A percentile compares a stretch with the other conserved stretches of the same genome.
Evolutionary conservation across 768 basidiomycete species (phyloP).

Genomic region (Boletus insuetus): DNA sequence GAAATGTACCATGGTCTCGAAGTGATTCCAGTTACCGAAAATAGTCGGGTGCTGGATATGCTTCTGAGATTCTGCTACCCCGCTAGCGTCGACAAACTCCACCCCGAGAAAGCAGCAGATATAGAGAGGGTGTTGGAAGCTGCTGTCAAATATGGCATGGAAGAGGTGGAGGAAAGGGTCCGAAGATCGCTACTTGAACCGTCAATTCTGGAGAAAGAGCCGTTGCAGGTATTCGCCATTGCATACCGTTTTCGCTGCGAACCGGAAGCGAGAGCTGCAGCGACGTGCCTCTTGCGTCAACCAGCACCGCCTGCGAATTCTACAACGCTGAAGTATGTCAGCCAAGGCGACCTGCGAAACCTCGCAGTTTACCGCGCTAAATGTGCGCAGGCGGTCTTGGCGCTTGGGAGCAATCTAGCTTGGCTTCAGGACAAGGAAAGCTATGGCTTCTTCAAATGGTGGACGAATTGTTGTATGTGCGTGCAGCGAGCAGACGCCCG

Average conservation of each 20-base stretch:
- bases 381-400: slow-evolving; percentile 18
- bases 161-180: slow-evolving; percentile 23
- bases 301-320: slow-evolving; percentile 3
- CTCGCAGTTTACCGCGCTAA: slow-evolving; percentile 20
- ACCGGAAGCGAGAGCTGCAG: slow-evolving; percentile 31
- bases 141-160: slow-evolving; percentile 32
- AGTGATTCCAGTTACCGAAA: slow-evolving; percentile 32
- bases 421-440: slow-evolving; percentile 25
- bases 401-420: slow-evolving; percentile 17
- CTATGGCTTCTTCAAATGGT: slow-evolving; percentile 27
- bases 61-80: slow-evolving; percentile 39
- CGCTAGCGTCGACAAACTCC: slow-evolving; percentile 22
- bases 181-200: slow-evolving; percentile 26
- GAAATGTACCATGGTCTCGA: slow-evolving; percentile 18
- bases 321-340: slow-evolving; percentile 3
- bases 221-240: slow-evolving; percentile 34
- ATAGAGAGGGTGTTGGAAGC: slow-evolving; percentile 27
- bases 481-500: slow-evolving; percentile 19
- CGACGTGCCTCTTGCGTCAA: slow-evolving; percentile 24
- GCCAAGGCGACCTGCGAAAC: slow-evolving; percentile 7
- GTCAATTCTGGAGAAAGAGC: slow-evolving; percentile 24
- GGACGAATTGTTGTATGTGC: slow-evolving; percentile 28
- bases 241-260: slow-evolving; percentile 32
- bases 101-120: slow-evolving; percentile 11
- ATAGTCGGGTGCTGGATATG: slow-evolving; percentile 24